phyloP scores from a whole-genome alignment of 441 rosid species.

The Dalechampia spathulata region DNA sequence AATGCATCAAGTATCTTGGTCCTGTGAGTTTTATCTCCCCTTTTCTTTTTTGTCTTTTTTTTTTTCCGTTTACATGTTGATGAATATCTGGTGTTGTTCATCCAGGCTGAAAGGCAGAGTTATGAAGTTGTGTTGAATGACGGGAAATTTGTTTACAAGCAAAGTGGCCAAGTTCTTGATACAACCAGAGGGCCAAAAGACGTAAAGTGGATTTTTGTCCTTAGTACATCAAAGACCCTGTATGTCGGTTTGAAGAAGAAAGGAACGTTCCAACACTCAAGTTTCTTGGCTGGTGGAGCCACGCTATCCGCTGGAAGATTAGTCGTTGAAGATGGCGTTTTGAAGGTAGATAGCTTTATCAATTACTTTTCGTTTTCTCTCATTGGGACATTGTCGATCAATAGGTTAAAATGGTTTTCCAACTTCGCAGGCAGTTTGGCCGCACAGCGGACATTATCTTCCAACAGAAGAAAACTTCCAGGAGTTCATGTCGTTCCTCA shows the following conservation, averaged over 20 bases:
- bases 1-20: constrained; percentile 94
- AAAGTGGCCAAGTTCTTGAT: constrained; percentile 53
- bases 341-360: constrained; percentile 43
- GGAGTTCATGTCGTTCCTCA: constrained; percentile 64
- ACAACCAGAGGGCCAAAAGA: constrained; percentile 38
- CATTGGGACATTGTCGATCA: neutral
- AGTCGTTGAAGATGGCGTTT: constrained; percentile 62
- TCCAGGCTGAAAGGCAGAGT: constrained; percentile 62
- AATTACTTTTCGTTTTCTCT: neutral
- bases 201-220: constrained; percentile 89
- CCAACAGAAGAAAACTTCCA: constrained; percentile 89
- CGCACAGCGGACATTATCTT: constrained; percentile 97
- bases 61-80: neutral
- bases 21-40: constrained; percentile 35
- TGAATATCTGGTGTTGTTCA: neutral
- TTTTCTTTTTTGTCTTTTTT: neutral
- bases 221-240: constrained; percentile 69
- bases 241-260: constrained; percentile 77
- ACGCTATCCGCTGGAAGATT: constrained; percentile 90
- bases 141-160: constrained; percentile 49
- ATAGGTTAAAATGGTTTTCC: neutral
- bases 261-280: constrained; percentile 92
- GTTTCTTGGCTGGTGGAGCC: constrained; percentile 98
- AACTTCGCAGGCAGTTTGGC: constrained; percentile 74
- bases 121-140: constrained; percentile 57